Percentiles rank a stretch among this genome's conserved stretches.
Evolutionary conservation across 352 stramenopile species (phyloP).

Genomic region (Globisporangium megalacanthum): DNA sequence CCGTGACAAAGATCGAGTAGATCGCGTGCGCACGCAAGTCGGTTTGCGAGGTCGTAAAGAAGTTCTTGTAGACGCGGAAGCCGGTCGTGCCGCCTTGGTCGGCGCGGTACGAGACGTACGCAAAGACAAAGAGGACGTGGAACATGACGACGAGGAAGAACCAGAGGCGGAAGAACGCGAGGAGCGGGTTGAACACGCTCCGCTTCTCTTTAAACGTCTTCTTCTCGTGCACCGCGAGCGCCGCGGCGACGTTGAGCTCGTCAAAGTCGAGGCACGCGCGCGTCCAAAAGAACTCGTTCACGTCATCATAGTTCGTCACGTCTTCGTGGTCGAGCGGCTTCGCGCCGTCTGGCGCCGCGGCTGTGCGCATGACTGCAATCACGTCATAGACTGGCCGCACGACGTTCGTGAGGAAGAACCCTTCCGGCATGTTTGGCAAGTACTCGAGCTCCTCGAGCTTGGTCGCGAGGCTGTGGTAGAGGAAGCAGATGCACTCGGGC

Average conservation of each 20-base stretch:
- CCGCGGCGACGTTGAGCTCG: slow-evolving; percentile 59
- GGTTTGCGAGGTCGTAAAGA: slow-evolving; percentile 44
- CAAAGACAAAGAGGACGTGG: slow-evolving; percentile 56
- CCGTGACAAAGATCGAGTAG: slow-evolving; percentile 62
- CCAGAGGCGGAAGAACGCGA: slow-evolving; percentile 81
- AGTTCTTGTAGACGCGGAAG: slow-evolving; percentile 54
- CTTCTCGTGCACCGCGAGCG: slow-evolving; percentile 47
- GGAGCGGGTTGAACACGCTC: slow-evolving; percentile 78
- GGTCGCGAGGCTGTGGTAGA: slow-evolving; percentile 50
- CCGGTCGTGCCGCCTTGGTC: slow-evolving; percentile 38
- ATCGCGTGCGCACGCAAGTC: slow-evolving; percentile 65
- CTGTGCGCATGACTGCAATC: slow-evolving; percentile 67
- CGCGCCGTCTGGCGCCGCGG: slow-evolving; percentile 28
- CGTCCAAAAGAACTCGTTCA: slow-evolving; percentile 89
- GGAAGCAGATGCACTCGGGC: slow-evolving; percentile 86
- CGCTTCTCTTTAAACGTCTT: slow-evolving; percentile 88
- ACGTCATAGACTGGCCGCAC: slow-evolving; percentile 76
- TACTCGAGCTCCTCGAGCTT: slow-evolving; percentile 45
- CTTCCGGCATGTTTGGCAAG: slow-evolving; percentile 40
- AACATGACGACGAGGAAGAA: slow-evolving; percentile 80
- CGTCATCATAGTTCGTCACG: slow-evolving; percentile 84
- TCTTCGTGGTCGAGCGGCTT: slow-evolving; percentile 72
- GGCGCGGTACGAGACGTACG: slow-evolving; percentile 65
- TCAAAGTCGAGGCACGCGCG: slow-evolving; percentile 58
- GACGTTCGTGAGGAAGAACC: slow-evolving; percentile 60